Evolutionary conservation across 2,329 filamentous ascomycete species (phyloP), one percentile per base, ranked within the genome.

Genomic region (Colletotrichum orchidophilum): DNA sequence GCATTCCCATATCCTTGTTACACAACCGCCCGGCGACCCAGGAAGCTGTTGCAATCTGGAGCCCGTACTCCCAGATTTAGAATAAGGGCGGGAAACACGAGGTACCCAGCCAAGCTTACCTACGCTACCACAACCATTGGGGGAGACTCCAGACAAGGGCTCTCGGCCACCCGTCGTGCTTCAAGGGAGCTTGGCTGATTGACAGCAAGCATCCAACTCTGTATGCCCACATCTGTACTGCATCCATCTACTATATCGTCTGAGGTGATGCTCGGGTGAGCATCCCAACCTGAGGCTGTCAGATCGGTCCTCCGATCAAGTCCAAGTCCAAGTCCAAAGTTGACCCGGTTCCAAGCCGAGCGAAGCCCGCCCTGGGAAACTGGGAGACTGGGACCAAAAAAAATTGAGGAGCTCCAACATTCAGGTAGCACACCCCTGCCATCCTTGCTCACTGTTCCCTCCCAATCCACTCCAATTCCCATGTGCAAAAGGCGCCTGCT

Each of bases 401-500:
- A 39, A 46, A 62, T 70, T 72, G 66, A 64, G 68, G 68, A 62
- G 50, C 58, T 67, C 42, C 49, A 55, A 12, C 52, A 33, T 35
- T 63, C 27, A 15, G 42, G 42, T 33, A 46, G 27, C 39, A 21
- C 54, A 55, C 62, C 65, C 63, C 27, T 49, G 18, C 39, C 39
- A n/a, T 46, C 39, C 39, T 46, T 46, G 54, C 53, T 57, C 68
- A 68, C 68, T 68, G 64, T 58, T 71, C 66, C 59, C 59, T 55
- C 49, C 29, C 53, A 69, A 50, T 60, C 66, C 66, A 72, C 70
- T 11, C 70, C 66, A 60, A 63, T 60, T 72, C 54, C 64, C 66
- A 72, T 66, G 59, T 72, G 70, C 70, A 72, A 72, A 72, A 71
- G 54, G 68, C 33, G 68, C 64, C 64, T n/a, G 58, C 68, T 71